Evolutionary conservation across 2,329 filamentous ascomycete genomes (phyloP).

Genomic region (Didymella glomerata): DNA sequence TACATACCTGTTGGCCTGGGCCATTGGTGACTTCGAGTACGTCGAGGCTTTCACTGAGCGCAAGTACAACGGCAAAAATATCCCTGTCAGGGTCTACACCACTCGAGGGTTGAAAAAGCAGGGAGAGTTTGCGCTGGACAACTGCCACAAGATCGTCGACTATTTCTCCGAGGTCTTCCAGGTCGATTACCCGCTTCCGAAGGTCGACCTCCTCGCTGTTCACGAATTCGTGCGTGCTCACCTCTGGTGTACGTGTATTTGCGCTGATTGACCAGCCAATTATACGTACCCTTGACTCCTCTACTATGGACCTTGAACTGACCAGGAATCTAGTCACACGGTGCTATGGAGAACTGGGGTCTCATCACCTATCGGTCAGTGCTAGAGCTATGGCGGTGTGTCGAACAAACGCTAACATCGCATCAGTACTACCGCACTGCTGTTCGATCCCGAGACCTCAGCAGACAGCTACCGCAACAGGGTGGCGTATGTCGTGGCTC

Average conservation of each 20-base stretch:
- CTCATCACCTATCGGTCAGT: conserved; percentile 83
- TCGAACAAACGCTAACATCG: conserved; percentile 14
- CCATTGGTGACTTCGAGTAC: conserved; percentile 95
- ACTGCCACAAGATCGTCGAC: conserved; percentile 92
- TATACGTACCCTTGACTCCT: conserved; percentile 47
- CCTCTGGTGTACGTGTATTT: conserved; percentile 13
- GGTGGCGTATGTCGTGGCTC: conserved; percentile 96
- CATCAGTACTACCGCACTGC: conserved; percentile 78
- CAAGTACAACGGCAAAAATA: conserved; percentile 87
- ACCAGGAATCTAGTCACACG: conserved; percentile 64
- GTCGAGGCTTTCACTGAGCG: conserved; percentile 90
- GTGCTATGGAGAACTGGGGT: conserved; percentile 99
- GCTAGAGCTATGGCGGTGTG: neutral
- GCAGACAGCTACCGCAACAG: conserved; percentile 91
- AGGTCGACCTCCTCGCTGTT: conserved; percentile 95
- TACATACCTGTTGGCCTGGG: conserved; percentile 95
- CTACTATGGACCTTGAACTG: conserved; percentile 45
- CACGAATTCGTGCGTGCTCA: conserved; percentile 80
- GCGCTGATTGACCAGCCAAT: conserved; percentile 50
- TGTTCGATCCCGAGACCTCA: conserved; percentile 94
- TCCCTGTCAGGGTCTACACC: conserved; percentile 95
- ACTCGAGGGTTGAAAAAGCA: conserved; percentile 94
- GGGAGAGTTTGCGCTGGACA: conserved; percentile 86
- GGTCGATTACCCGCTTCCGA: conserved; percentile 84
- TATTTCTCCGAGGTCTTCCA: conserved; percentile 96